Conservation (phyloP, 495 filamentous ascomycete genomes). For the Podospora conica region DNA sequence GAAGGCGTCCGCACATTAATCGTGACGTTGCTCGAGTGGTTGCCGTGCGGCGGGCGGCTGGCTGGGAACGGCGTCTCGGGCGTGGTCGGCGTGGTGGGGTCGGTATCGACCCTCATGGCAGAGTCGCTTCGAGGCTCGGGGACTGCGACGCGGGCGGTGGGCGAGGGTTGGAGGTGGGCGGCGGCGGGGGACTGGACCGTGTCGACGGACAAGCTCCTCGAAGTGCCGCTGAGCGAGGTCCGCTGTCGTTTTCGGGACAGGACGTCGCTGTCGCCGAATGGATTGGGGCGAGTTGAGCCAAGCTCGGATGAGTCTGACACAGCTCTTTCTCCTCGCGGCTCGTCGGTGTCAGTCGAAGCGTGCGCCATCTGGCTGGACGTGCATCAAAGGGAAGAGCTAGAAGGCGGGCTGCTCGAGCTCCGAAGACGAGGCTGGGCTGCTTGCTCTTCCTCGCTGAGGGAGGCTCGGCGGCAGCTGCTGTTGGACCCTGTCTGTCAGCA, state of each 20-base stretch:
- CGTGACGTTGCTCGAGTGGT: slow-evolving; percentile 45
- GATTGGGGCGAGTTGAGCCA: slow-evolving; percentile 52
- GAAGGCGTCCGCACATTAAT: slow-evolving; percentile 46
- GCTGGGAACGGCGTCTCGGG: slow-evolving; percentile 26
- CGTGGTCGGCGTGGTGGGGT: slow-evolving; percentile 34
- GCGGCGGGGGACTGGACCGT: slow-evolving; percentile 23
- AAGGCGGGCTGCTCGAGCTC: slow-evolving; percentile 23
- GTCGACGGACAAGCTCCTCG: slow-evolving; percentile 38
- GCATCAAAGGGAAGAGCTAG: slow-evolving; percentile 18
- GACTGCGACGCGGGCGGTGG: slow-evolving; percentile 17
- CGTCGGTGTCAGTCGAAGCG: slow-evolving; percentile 38
- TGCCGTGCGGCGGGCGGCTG: slow-evolving; percentile 20
- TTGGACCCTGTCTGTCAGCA: slow-evolving; percentile 28
- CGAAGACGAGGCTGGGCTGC: slow-evolving; percentile 17
- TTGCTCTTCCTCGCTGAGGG: slow-evolving; percentile 28
- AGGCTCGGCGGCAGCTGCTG: slow-evolving; percentile 33
- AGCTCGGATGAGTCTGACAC: slow-evolving; percentile 48
- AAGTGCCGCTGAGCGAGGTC: slow-evolving; percentile 37
- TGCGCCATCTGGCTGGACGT: slow-evolving; percentile 47
- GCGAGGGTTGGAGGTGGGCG: slow-evolving; percentile 16
- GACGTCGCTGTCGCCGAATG: slow-evolving; percentile 48
- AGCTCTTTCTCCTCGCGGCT: slow-evolving; percentile 51
- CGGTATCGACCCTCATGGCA: slow-evolving; percentile 38
- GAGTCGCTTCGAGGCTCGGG: slow-evolving; percentile 24
- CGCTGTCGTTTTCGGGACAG: slow-evolving; percentile 49